These are phyloP conservation scores for Pisolithus tinctorius DNA, from an alignment of 768 basidiomycete genomes.

Conservation along the genomic window DNA sequence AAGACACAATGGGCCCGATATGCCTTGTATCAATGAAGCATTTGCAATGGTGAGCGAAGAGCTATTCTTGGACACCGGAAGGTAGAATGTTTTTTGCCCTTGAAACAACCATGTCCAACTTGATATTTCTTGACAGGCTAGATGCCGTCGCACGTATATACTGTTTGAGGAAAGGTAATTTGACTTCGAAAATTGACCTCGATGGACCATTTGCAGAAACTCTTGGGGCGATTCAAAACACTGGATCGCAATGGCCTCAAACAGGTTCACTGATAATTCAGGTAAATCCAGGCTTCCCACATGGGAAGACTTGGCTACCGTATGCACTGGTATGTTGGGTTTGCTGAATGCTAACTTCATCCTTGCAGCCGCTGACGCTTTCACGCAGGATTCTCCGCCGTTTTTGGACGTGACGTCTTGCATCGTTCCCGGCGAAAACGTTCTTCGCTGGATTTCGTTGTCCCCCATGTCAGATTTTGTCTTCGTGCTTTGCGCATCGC, in stretches of 20 bases:
- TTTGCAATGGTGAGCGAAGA: conserved; percentile 14
- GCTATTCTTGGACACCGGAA: conserved; percentile 15
- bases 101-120: no score
- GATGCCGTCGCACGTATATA: conserved; percentile 16
- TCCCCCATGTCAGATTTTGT: conserved; percentile 33
- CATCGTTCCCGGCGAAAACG: conserved; percentile 39
- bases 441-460: conserved; percentile 46
- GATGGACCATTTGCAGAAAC: conserved; percentile 2
- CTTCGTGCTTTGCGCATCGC: conserved; percentile 39
- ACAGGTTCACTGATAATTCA: conserved; percentile 39
- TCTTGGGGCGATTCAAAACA: conserved; percentile 8
- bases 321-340: conserved; percentile 31
- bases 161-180: conserved; percentile 9
- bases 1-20: conserved; percentile 11
- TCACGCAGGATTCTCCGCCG: conserved; percentile 18
- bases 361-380: not conserved
- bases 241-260: conserved; percentile 34
- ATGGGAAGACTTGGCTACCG: conserved; percentile 38
- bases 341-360: no score
- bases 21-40: conserved; percentile 19
- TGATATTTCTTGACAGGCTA: conserved; percentile 5
- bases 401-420: conserved; percentile 36
- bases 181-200: not conserved
- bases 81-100: conserved; percentile 8
- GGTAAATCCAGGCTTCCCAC: conserved; percentile 33